Base-by-base conservation (phyloP, 768 basidiomycete species). In the Tulasnella sp. region DNA sequence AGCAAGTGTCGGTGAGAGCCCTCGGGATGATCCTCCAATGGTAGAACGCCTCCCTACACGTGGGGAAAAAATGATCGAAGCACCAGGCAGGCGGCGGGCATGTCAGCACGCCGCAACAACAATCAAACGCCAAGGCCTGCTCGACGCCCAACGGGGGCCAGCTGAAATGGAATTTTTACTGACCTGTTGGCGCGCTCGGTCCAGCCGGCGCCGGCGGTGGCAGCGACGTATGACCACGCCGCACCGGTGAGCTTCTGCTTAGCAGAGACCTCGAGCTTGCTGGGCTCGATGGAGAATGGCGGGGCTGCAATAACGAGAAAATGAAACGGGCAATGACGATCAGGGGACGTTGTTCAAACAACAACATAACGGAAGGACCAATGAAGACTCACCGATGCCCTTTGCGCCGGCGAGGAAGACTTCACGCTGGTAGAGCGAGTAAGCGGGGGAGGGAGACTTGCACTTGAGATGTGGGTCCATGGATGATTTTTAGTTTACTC, bases 21-120 rank as follows among this genome's bases (percentile, higher is more conserved):
- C 92, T 89, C 2, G 94, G 94, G n/a, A 96, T 86, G 83, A 97
- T 92, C 46, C 89, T 89, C 87, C 89, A 95, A 77, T 87, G 90
- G 34, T 90, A 86, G 77, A 95, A 88, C 2, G 90, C 91, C 56
- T 85, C 87, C 44, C 87, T 74, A 38, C 39, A 46, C 39, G 73
- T 40, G 62, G 62, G 31, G 27, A 68, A 36, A 68, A 36, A 68
- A 68, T 68, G 62, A 68, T 68, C 62, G 62, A 68, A 68, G 62
- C 62, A 68, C 56, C 56, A 58, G 56, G 62, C 62, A 52, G 62
- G n/a, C 62, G 62, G 62, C 62, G 62, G 62, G 27, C 62, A 31
- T 36, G 62, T 68, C 31, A 68, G 62, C 62, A 68, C 62, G 62
- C 62, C 62, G 62, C 62, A 68, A 68, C 62, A 68, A 68, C 62